Evolutionary conservation across 2,329 filamentous ascomycete genomes (phyloP), one percentile per base, ranked within the genome.

Genomic region (Rhexocercosporidium sp.): DNA sequence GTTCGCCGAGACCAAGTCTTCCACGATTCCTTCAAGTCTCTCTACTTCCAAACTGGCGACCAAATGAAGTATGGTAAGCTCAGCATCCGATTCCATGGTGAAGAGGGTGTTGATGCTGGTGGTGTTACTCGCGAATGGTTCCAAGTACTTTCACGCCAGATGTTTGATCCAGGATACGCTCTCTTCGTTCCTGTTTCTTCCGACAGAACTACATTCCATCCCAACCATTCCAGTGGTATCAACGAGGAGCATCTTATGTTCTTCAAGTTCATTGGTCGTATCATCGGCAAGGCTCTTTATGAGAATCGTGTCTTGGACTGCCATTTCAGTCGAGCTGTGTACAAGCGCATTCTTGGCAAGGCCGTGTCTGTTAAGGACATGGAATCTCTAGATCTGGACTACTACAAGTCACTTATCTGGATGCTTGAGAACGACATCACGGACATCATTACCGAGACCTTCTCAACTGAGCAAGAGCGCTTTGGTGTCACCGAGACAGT

Each of bases 51-150:
- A 85, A 88, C 86, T 46, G 93, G 93, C 29, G 94, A 97, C 70
- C 96, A 99, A 81, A 96, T 99, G 89, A 99, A 99, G 81, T 97
- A 96, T 78, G 96, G 96, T 75, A 99, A 99, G 81, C 88, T 99
- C 70, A 99, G 94, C 79, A 97, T 99, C 74, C 91, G 95, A 63
- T 99, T 99, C 87, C 92, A 96, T 74, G 94, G 94, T 39, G 96
- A 99, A 81, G 96, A 99, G 78, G 96, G 96, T 79, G 94, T 99
- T 49, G 96, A 99, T 80, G 96, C 96, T 63, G 96, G 96, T 73
- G 96, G 96, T 81, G 95, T 99, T 56, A 97, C 95, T 44, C 90
- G 96, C 76, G 96, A 99, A 82, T 99, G 96, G 96, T 99, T 99
- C 86, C 95, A 97, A 78, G 95, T 97, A 61, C 91, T 99, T 72